Percentiles rank a stretch among this genome's conserved stretches.
Conservation (phyloP, 78 protist genomes). For the Guillardia theta region DNA sequence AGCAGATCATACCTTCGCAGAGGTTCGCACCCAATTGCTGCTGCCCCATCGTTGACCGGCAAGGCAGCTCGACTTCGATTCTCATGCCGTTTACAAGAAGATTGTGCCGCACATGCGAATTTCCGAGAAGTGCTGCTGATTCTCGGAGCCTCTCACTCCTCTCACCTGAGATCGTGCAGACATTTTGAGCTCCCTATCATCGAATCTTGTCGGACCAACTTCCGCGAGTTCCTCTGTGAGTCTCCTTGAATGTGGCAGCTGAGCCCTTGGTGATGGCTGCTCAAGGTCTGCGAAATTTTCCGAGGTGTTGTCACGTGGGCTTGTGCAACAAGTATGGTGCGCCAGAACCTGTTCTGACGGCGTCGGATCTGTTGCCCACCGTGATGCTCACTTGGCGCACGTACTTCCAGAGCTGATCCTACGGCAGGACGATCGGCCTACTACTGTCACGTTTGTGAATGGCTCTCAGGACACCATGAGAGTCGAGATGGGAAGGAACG, state of each 20-base stretch:
- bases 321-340: constrained; percentile 20
- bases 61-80: constrained; percentile 22
- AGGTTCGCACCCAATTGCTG: neutral
- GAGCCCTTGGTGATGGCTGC: neutral
- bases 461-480: neutral
- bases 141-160: neutral
- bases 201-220: neutral
- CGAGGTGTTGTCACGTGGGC: constrained; percentile 27
- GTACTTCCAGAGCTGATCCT: neutral
- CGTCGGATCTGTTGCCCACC: neutral
- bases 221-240: constrained; percentile 24
- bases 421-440: neutral
- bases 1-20: neutral
- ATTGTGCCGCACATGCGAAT: constrained; percentile 32
- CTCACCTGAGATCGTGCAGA: neutral
- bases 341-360: neutral
- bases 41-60: neutral
- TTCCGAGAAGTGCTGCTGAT: neutral
- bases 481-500: too few species aligned
- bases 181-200: neutral
- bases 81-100: constrained; percentile 26
- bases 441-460: constrained; percentile 12
- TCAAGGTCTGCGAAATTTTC: neutral
- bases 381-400: too few species aligned
- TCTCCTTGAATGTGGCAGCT: neutral